phyloP scores from a whole-genome alignment of 495 filamentous ascomycete genomes.

The Penicillium roqueforti region DNA sequence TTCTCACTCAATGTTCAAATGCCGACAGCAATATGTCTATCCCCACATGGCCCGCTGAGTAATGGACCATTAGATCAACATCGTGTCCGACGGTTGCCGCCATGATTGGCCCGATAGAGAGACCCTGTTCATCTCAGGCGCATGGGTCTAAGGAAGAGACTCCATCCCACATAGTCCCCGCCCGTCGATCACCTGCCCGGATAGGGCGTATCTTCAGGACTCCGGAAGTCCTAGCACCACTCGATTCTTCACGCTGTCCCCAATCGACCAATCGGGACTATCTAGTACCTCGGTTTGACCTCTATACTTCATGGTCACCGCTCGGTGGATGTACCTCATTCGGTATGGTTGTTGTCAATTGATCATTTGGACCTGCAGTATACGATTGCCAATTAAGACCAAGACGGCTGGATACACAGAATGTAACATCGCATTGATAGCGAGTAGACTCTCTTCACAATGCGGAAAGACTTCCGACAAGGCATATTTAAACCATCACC shows the following conservation, averaged over 20 bases:
- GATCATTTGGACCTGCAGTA: neutral
- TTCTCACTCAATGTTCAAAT: neutral
- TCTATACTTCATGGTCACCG: conserved; percentile 5
- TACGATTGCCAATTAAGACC: conserved; percentile 8
- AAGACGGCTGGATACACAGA: neutral
- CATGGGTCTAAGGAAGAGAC: neutral
- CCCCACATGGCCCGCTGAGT: neutral
- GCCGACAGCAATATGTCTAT: neutral
- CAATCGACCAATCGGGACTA: neutral
- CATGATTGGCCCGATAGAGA: conserved; percentile 10
- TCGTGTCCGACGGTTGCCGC: neutral
- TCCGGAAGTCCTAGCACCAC: conserved; percentile 5
- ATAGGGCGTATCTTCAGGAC: neutral
- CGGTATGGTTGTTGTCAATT: conserved; percentile 3
- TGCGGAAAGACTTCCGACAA: neutral
- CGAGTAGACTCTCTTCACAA: neutral
- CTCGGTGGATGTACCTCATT: conserved; percentile 19
- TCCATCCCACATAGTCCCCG: neutral
- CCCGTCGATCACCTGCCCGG: conserved; percentile 12
- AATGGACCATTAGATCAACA: neutral
- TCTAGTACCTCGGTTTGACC: conserved; percentile 1
- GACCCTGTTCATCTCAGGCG: neutral
- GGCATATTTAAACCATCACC: conserved; percentile 6
- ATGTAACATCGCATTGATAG: conserved; percentile 3
- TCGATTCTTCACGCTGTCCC: conserved; percentile 18